phyloP scores from a whole-genome alignment of 2,329 filamentous ascomycete genomes.

The Magnaporthales sp. region DNA sequence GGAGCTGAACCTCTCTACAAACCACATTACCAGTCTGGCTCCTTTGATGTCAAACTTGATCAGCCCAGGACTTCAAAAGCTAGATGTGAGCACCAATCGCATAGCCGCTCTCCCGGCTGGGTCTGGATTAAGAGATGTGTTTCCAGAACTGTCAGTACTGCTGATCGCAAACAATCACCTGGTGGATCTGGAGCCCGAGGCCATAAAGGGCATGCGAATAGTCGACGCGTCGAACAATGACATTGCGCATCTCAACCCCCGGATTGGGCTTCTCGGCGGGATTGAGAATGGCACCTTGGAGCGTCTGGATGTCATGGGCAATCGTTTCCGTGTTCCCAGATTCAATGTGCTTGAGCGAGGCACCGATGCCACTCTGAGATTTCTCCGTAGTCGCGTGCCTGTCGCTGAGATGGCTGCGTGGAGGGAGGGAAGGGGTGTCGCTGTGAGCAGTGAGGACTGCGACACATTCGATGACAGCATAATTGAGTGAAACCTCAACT shows the following conservation, averaged over 20 bases:
- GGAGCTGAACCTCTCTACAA: constrained; percentile 67
- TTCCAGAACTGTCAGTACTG: constrained; percentile 62
- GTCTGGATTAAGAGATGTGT: constrained; percentile 48
- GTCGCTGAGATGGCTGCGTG: constrained; percentile 49
- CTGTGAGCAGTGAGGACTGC: not conserved
- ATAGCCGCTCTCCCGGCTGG: constrained; percentile 56
- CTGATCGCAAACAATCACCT: constrained; percentile 75
- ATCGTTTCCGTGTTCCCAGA: constrained; percentile 79
- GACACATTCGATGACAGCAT: not conserved
- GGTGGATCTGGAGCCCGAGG: constrained; percentile 60
- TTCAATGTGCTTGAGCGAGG: constrained; percentile 79
- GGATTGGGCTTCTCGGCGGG: constrained; percentile 65
- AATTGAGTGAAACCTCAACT: not conserved
- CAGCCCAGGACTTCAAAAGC: constrained; percentile 66
- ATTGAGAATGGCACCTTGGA: constrained; percentile 63
- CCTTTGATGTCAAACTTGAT: constrained; percentile 57
- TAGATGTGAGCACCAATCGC: constrained; percentile 80
- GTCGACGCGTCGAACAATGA: constrained; percentile 82
- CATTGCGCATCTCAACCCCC: constrained; percentile 71
- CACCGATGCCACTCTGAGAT: constrained; percentile 74
- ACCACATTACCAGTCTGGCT: constrained; percentile 62
- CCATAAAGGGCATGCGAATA: constrained; percentile 63
- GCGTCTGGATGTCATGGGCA: constrained; percentile 71
- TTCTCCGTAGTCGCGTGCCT: constrained; percentile 70
- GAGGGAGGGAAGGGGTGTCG: constrained; percentile 26